Evolutionary conservation across 2,329 filamentous ascomycete genomes (phyloP).

Genomic region (Ophiostoma novo-ulmi): DNA sequence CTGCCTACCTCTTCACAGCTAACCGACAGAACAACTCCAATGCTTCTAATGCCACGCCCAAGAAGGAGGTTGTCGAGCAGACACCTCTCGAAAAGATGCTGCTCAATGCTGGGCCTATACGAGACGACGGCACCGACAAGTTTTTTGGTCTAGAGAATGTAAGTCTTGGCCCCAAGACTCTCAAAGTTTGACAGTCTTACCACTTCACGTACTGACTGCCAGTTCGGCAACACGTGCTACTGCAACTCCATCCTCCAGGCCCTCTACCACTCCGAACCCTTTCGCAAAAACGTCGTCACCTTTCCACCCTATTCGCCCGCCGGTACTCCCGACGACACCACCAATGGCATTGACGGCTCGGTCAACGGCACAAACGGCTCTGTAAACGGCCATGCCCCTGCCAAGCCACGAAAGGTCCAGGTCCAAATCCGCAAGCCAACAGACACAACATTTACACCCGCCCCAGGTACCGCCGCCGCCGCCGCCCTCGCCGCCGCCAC

Average conservation of each 20-base stretch:
- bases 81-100: constrained; percentile 70
- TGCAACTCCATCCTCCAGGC: constrained; percentile 98
- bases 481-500: constrained; percentile 34
- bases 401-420: constrained; percentile 47
- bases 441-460: constrained; percentile 28
- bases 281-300: constrained; percentile 88
- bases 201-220: constrained; percentile 22
- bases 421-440: constrained; percentile 48
- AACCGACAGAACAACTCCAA: constrained; percentile 31
- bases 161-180: constrained; percentile 28
- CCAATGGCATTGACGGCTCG: constrained; percentile 22
- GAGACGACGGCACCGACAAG: constrained; percentile 88
- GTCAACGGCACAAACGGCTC: neutral
- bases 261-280: constrained; percentile 89
- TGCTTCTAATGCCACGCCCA: constrained; percentile 32
- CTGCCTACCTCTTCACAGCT: neutral
- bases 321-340: constrained; percentile 54
- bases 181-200: neutral
- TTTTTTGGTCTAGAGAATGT: constrained; percentile 99
- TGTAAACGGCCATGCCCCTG: neutral
- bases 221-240: constrained; percentile 99
- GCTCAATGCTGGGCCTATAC: constrained; percentile 70
- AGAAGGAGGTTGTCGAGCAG: constrained; percentile 54
- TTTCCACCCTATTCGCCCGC: constrained; percentile 71
- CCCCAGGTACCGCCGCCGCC: constrained; percentile 33